Base-by-base conservation (phyloP, 129 eudicot species). In the Helianthus tuberosus region DNA sequence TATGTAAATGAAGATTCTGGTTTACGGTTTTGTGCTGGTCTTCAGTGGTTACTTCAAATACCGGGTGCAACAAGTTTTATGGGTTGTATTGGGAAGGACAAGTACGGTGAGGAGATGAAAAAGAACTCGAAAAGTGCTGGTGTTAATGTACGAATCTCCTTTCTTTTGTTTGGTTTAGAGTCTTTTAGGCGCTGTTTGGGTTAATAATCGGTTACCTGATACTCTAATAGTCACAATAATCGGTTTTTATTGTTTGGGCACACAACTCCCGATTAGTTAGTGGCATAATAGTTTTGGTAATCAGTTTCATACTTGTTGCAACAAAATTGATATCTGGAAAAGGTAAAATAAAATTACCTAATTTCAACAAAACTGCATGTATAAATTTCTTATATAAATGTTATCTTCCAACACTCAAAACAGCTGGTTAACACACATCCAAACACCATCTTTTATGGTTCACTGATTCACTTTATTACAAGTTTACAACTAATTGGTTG, bases 1-100 rank as follows among this genome's bases (percentile, higher is more conserved):
- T 41, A 48, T 66, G 49, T 59, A 59, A 25, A 51, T 32, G 54
- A 52, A 53, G 43, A 17, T 20, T 27, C 25, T 66, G 4, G 49
- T 55, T 79, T 11, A 74, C 25, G 1, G 3, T 48, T 58, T 11
- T 41, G 20, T 59, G 14, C 25, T 46, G 66, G 48, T 82, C 13
- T 82, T 32, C 78, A 94, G 97, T 94, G 98, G 98, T 86, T 94
- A 88, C 91, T 94, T 61, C 97, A 94, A 88, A 81, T 76, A 51
- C 97, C 97, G 46, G 97, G 98, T 17, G 93, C 97, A 66, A 86
- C 97, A 32, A 85, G 96, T 66, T 94, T 68, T 66, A 90, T 94
- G 29, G 98, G 98, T 60, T 94, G 86, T 72, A 82, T 90, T 47
- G 98, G 98, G 59, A 94, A 94, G 89, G 97, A 94, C 87, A 94